Evolutionary conservation across 805 yeast genomes (phyloP), one percentile per base, ranked within the genome.

Genomic region (Kazachstania psychrophila): DNA sequence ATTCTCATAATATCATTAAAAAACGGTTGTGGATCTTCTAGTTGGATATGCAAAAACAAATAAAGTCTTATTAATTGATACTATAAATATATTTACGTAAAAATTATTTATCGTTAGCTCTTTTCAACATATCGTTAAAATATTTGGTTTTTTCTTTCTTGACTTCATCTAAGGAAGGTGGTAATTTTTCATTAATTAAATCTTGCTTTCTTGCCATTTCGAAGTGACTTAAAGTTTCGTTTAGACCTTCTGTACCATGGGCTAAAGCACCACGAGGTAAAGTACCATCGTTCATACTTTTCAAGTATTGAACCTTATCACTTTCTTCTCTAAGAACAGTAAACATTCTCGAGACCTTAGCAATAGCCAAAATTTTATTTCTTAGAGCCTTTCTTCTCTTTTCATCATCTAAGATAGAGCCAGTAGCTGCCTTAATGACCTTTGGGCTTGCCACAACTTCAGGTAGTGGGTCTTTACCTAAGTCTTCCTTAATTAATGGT

Each of bases 341-440:
- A 62, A 82, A 88, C 94, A 89, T 85, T 39, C 96, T 73, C 17
- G 95, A 80, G 47, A 89, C 85, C 47, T 95, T 75, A n/a, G 97
- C 97, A 60, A 89, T 92, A 11, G 97, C 97, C 50, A 89, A 62
- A 36, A 92, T 83, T 68, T 89, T 89, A 61, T 84, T 87, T 45
- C 89, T 73, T 41, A 87, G 65, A 1, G 85, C 79, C 46, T 72
- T 64, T 44, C 70, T 65, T 47, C 55, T 56, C 25, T 48, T 47
- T 26, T 54, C 60, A 24, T 53, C 59, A 19, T 51, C 55, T 7
- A 43, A 42, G 13, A 31, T 37, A 19, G 40, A 32, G n/a, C n/a
- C n/a, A n/a, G n/a, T n/a, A n/a, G n/a, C n/a, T 6, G 30, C 11
- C 13, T 29, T 20, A 2, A 23, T 8, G 9, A 14, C 26, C 10